Evolutionary conservation across 1,139 yeast species (phyloP).

Genomic region (Suhomyces bribrorum): DNA sequence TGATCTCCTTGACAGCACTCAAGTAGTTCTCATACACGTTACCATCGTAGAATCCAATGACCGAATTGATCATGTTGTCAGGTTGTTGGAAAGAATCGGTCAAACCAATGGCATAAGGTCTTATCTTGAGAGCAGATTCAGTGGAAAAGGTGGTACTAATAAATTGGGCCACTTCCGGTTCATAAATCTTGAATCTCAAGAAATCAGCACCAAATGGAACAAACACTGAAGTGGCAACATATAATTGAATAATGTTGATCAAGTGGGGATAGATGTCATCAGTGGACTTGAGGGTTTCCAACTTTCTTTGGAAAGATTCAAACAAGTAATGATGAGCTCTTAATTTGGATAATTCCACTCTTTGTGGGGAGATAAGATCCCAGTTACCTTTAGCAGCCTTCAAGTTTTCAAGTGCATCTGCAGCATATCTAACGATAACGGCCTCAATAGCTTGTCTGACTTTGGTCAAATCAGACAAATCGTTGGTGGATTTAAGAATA

Average conservation of each 20-base stretch:
- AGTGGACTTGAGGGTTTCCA: constrained; percentile 16
- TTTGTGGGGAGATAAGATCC: constrained; percentile 32
- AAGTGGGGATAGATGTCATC: constrained; percentile 24
- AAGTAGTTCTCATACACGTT: constrained; percentile 50
- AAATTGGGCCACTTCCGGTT: constrained; percentile 35
- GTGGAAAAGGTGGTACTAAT: constrained; percentile 37
- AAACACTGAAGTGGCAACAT: constrained; percentile 30
- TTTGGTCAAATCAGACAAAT: constrained; percentile 17
- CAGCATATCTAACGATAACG: constrained; percentile 33
- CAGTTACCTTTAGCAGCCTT: constrained; percentile 35
- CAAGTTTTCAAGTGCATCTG: constrained; percentile 23
- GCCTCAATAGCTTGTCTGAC: constrained; percentile 21
- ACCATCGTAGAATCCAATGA: constrained; percentile 48
- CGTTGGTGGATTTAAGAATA: constrained; percentile 11
- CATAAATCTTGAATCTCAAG: constrained; percentile 38
- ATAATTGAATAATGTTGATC: constrained; percentile 24
- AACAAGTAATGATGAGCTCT: constrained; percentile 29
- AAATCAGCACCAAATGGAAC: constrained; percentile 43
- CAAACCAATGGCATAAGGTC: constrained; percentile 48
- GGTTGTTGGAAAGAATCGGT: constrained; percentile 52
- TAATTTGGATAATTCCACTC: constrained; percentile 28
- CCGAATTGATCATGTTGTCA: constrained; percentile 46
- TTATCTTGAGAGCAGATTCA: constrained; percentile 36
- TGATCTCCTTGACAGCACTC: constrained; percentile 35
- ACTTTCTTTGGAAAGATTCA: constrained; percentile 22